Percentiles rank a stretch among this genome's conserved stretches.
phyloP scores from a whole-genome alignment of 108 stramenopile species.

The Stephanodiscus minutulus region DNA sequence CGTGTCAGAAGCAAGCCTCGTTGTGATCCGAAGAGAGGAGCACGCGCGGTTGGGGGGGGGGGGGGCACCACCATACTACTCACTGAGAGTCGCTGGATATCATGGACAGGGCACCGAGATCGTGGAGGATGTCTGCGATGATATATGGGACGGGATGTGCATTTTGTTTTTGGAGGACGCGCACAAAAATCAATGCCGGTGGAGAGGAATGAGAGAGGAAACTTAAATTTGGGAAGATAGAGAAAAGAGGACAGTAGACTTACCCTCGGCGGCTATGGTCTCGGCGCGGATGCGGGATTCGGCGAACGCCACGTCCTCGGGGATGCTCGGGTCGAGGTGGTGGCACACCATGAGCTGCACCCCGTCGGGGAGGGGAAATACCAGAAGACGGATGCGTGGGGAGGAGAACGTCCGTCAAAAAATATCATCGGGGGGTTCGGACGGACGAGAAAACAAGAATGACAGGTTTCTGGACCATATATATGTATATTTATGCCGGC shows the following conservation, averaged over 20 bases:
- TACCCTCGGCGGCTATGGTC: constrained; percentile 93
- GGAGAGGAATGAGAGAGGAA: background rate
- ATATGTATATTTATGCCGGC: no score
- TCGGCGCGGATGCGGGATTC: constrained; percentile 96
- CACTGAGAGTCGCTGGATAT: constrained; percentile 90
- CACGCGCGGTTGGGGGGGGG: no score
- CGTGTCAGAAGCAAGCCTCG: no score
- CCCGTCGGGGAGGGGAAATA: no score
- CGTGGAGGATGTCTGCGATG: constrained; percentile 89
- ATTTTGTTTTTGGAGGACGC: background rate
- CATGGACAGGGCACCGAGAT: constrained; percentile 96
- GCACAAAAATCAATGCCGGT: background rate
- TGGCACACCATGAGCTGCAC: constrained; percentile 96
- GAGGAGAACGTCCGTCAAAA: no score
- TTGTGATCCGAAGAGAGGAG: no score
- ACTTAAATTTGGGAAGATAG: no score
- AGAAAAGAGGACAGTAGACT: background rate
- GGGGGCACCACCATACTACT: no score
- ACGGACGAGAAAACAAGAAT: no score
- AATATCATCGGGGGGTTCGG: no score
- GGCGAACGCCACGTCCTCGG: constrained; percentile 97
- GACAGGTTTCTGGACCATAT: constrained; percentile 12
- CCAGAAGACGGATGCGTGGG: no score
- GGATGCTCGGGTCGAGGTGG: constrained; percentile 87
- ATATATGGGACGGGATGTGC: no score